Conservation (phyloP, 352 stramenopile species). For the Phytophthora fragariae region DNA sequence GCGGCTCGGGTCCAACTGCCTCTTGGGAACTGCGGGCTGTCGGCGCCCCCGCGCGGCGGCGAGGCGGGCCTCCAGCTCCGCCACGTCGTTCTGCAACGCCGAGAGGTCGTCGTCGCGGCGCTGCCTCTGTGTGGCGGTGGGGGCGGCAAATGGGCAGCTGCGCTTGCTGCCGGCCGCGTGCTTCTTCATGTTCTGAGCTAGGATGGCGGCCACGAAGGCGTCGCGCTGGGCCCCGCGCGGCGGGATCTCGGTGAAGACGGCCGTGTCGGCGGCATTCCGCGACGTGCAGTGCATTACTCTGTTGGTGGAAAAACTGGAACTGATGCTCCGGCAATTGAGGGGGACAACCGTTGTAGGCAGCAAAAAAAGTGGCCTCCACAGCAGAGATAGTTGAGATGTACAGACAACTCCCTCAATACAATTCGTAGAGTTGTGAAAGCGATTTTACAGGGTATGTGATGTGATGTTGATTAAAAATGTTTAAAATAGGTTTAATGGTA, state of each 20-base stretch:
- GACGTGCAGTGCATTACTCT: conserved; percentile 32
- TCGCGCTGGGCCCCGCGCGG: conserved; percentile 18
- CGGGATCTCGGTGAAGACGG: conserved; percentile 25
- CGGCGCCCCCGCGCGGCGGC: conserved; percentile 19
- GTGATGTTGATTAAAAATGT: too few species aligned
- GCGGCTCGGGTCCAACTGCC: conserved; percentile 14
- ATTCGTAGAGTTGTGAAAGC: not conserved
- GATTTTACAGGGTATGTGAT: not conserved
- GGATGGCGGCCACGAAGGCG: conserved; percentile 30
- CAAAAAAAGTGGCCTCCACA: not conserved
- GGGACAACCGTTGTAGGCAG: not conserved
- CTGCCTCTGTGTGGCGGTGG: not conserved
- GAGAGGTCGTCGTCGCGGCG: conserved; percentile 31
- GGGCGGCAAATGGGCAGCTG: conserved; percentile 28
- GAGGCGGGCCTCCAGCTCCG: conserved; percentile 33
- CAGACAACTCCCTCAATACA: not conserved
- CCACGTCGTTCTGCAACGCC: conserved; percentile 35
- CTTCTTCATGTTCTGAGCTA: conserved; percentile 34
- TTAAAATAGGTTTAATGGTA: too few species aligned
- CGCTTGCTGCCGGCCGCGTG: conserved; percentile 23
- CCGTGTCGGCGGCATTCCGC: conserved; percentile 25
- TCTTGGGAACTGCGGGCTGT: conserved; percentile 5
- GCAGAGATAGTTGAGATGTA: not conserved
- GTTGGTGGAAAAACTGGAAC: not conserved
- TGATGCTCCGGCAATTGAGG: not conserved